These are phyloP conservation scores for Mucor velutinosus DNA, from an alignment of 371 early-diverging fungal genomes.

Conservation along the genomic window DNA sequence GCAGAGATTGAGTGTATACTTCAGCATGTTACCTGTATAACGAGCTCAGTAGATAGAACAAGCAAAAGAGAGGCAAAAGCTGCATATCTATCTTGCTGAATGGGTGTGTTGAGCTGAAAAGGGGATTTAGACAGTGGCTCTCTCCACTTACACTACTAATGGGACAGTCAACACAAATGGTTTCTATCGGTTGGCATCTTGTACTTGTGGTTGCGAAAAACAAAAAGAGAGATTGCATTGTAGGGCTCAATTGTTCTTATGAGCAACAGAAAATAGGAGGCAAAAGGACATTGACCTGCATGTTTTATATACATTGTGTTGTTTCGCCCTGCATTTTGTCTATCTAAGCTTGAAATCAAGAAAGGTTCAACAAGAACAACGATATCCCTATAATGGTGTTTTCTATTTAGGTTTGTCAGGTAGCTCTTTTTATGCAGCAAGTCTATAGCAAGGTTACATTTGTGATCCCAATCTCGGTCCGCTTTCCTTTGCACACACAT, in stretches of 20 bases:
- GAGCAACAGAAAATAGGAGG: neutral
- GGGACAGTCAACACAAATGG: constrained; percentile 6
- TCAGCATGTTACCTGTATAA: constrained; percentile 8
- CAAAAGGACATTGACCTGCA: neutral
- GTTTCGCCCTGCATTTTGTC: neutral
- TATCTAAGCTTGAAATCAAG: neutral
- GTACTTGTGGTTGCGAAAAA: neutral
- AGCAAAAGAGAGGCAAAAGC: constrained; percentile 14
- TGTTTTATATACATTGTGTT: neutral
- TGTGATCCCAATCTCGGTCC: neutral
- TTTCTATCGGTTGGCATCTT: neutral
- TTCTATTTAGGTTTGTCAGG: neutral
- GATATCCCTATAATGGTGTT: neutral
- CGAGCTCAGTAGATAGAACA: constrained; percentile 12
- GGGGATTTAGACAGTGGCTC: neutral
- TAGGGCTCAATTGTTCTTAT: neutral
- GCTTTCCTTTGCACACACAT: neutral
- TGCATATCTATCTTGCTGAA: constrained; percentile 13
- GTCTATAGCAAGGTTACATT: neutral
- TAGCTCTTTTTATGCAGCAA: neutral
- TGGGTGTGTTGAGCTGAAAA: neutral
- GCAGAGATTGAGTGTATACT: neutral
- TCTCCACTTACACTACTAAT: constrained; percentile 1
- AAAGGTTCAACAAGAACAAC: no score
- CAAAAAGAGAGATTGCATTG: neutral